phyloP scores from a whole-genome alignment of 2,329 filamentous ascomycete species.

The Pestalotiopsis sp. region DNA sequence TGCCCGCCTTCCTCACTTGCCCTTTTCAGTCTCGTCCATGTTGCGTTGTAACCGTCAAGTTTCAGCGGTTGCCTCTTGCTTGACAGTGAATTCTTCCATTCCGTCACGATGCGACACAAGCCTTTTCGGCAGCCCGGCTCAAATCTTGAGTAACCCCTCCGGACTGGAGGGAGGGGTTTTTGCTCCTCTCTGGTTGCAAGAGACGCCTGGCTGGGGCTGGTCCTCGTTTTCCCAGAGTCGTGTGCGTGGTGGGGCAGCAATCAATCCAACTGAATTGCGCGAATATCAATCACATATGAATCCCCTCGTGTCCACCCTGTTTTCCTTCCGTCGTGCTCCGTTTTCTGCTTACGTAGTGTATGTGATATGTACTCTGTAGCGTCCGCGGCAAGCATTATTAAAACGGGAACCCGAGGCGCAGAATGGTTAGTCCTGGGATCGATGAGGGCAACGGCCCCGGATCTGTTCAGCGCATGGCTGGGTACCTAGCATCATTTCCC shows the following conservation, averaged over 20 bases:
- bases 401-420: background rate
- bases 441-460: background rate
- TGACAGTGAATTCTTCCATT: constrained; percentile 2
- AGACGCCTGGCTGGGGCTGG: background rate
- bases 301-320: background rate
- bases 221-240: constrained; percentile 5
- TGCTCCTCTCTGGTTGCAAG: background rate
- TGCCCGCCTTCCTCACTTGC: background rate
- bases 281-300: constrained; percentile 6
- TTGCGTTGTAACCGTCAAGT: background rate
- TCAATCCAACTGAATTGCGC: constrained; percentile 4
- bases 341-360: background rate
- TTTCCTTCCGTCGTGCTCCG: background rate
- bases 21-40: background rate
- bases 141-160: background rate
- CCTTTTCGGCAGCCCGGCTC: constrained; percentile 8
- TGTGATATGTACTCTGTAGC: background rate
- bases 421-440: background rate
- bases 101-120: constrained; percentile 10
- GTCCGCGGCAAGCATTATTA: background rate
- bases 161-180: background rate
- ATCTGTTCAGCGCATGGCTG: background rate
- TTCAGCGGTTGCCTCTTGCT: background rate
- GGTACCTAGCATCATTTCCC: background rate
- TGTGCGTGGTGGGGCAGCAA: constrained; percentile 7